Percentiles rank a stretch among this genome's conserved stretches.
Evolutionary conservation across 495 filamentous ascomycete species (phyloP).

Genomic region (Podospora pseudoanserina): DNA sequence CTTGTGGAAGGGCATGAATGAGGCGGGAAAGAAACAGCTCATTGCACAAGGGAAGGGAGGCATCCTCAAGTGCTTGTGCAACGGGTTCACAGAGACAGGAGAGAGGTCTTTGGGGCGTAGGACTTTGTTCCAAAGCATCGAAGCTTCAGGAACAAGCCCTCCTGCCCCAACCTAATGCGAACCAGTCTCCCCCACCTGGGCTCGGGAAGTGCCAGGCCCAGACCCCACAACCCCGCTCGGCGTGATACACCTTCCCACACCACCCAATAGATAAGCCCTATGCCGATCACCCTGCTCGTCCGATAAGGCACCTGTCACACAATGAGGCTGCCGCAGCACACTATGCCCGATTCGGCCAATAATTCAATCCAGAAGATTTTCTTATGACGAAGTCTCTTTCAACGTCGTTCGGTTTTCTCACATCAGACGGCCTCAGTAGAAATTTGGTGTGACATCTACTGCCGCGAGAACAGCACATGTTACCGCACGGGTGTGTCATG

Average conservation of each 20-base stretch:
- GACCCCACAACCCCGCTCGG: not conserved
- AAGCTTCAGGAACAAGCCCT: conserved; percentile 1
- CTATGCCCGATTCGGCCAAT: not conserved
- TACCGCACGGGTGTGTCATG: not conserved
- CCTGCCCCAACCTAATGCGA: not conserved
- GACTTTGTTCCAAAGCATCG: not conserved
- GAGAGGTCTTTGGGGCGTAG: not conserved
- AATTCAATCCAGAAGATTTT: not conserved
- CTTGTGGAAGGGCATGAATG: not conserved
- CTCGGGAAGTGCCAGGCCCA: not conserved
- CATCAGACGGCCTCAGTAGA: not conserved
- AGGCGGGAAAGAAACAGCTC: not conserved
- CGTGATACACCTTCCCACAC: not conserved
- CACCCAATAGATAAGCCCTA: not conserved
- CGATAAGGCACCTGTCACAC: not conserved
- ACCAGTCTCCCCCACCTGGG: not conserved
- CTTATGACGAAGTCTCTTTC: conserved; percentile 11
- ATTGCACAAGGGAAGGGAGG: not conserved
- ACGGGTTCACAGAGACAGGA: not conserved
- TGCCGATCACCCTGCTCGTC: not conserved
- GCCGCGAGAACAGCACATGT: not conserved
- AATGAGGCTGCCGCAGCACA: not conserved
- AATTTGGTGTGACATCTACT: not conserved
- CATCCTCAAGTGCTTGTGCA: not conserved
- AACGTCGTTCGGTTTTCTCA: conserved; percentile 15